Base-by-base conservation (phyloP, 106 monocot species). In the Narthecium ossifragum region DNA sequence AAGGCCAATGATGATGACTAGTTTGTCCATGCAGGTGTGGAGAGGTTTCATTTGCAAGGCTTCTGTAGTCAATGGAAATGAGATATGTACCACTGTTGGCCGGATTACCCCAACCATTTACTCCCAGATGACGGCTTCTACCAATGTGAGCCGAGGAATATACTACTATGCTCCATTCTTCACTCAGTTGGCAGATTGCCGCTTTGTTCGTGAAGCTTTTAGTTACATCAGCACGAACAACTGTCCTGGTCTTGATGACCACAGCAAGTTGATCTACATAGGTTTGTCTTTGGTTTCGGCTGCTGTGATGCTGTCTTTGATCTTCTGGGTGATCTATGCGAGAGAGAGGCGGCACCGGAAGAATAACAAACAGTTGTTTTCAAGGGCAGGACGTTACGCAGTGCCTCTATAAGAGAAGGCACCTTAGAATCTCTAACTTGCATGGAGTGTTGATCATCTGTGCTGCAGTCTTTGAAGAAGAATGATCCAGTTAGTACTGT, bases 311-410 rank as follows among this genome's bases (percentile, higher is more conserved):
- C 60, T 96, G 21, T 96, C 96, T 15, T 31, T 84, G 12, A 66
- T 90, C 41, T 96, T 90, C 45, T 96, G 96, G 96, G 68, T 96
- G n/a, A 55, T 90, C 23, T 86, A 86, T 37, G 76, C 75, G 4
- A 68, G 83, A 31, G 90, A 96, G 67, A 66, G 81, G 63, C 59
- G 81, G 54, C 96, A 90, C 25, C 67, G 86, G 13, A 34, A 17
- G 45, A 69, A 60, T 25, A 66, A 14, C 73, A 84, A 77, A 58
- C 60, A 75, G 55, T 62, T 38, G n/a, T n/a, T n/a, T n/a, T n/a
- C n/a, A n/a, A n/a, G n/a, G n/a, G n/a, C n/a, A n/a, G n/a, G n/a
- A n/a, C n/a, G n/a, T n/a, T n/a, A n/a, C n/a, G n/a, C n/a, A n/a
- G n/a, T n/a, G n/a, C n/a, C n/a, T n/a, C n/a, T n/a, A n/a, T n/a